These are phyloP conservation scores for Sicyos baderoa DNA, from an alignment of 306 rosid genomes.

Conservation along the genomic window DNA sequence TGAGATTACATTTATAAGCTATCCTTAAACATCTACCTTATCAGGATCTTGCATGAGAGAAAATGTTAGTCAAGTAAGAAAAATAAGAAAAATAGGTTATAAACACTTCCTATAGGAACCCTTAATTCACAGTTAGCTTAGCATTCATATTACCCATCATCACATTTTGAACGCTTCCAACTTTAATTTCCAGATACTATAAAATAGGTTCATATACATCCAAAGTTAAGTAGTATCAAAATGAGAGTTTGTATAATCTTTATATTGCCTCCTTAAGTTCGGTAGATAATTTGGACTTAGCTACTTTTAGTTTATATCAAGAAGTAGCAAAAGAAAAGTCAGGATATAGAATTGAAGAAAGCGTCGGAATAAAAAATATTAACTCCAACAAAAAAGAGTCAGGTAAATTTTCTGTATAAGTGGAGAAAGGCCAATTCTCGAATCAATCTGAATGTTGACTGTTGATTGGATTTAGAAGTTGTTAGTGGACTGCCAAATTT, in stretches of 20 bases:
- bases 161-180: background rate
- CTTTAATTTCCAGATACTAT: background rate
- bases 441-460: background rate
- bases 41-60: too few relatives aligned
- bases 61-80: too few relatives aligned
- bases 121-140: background rate
- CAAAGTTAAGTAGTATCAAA: background rate
- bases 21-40: too few relatives aligned
- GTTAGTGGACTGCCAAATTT: background rate
- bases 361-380: background rate
- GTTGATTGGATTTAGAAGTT: background rate
- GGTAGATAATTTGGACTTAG: background rate
- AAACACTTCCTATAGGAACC: too few relatives aligned
- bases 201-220: background rate
- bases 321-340: background rate
- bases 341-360: background rate
- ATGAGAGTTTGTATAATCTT: background rate
- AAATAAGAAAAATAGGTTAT: too few relatives aligned
- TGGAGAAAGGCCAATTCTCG: background rate
- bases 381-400: background rate
- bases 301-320: background rate
- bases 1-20: too few relatives aligned
- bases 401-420: background rate
- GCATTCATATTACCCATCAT: background rate
- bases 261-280: background rate